A percentile compares a stretch with the other conserved stretches of the same genome.
These are phyloP conservation scores for Cystobasidiaceae sp. DNA, from an alignment of 1,284 basidiomycete species.

Conservation along the genomic window DNA sequence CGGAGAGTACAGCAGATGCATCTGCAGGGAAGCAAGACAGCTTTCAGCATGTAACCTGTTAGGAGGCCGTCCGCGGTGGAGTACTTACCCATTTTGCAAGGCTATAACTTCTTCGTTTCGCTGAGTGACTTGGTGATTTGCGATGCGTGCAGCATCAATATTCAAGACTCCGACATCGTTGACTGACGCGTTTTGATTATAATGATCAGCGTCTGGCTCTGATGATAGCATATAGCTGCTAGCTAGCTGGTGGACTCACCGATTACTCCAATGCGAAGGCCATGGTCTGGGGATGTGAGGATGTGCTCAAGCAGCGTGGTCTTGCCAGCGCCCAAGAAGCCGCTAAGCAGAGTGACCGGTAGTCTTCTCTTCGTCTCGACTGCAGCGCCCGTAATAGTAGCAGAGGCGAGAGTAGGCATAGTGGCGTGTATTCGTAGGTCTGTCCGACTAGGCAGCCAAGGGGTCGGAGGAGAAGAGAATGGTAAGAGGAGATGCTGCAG, in stretches of 20 bases:
- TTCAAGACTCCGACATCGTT: conserved; percentile 51
- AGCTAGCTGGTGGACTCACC: conserved; percentile 12
- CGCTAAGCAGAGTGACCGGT: conserved; percentile 51
- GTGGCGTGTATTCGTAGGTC: no score
- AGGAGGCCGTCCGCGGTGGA: no score
- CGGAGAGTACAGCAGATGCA: conserved; percentile 54
- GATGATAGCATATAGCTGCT: conserved; percentile 49
- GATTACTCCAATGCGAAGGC: not conserved
- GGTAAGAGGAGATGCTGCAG: no score
- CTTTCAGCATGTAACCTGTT: not conserved
- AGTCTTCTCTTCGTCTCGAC: conserved; percentile 40
- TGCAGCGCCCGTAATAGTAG: not conserved
- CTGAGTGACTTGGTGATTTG: conserved; percentile 48
- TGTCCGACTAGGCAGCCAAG: no score
- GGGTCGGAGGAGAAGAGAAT: no score
- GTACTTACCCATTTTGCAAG: conserved; percentile 52
- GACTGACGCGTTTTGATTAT: no score
- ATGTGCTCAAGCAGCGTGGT: conserved; percentile 51
- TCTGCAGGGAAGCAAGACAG: conserved; percentile 36
- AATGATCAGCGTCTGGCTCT: conserved; percentile 50
- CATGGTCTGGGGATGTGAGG: conserved; percentile 42
- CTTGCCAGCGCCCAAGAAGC: conserved; percentile 52
- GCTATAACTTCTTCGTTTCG: conserved; percentile 50
- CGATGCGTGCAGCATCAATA: conserved; percentile 50
- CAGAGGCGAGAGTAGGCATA: not conserved